phyloP scores from a whole-genome alignment of 768 basidiomycete genomes.

The Cyathus striatus region DNA sequence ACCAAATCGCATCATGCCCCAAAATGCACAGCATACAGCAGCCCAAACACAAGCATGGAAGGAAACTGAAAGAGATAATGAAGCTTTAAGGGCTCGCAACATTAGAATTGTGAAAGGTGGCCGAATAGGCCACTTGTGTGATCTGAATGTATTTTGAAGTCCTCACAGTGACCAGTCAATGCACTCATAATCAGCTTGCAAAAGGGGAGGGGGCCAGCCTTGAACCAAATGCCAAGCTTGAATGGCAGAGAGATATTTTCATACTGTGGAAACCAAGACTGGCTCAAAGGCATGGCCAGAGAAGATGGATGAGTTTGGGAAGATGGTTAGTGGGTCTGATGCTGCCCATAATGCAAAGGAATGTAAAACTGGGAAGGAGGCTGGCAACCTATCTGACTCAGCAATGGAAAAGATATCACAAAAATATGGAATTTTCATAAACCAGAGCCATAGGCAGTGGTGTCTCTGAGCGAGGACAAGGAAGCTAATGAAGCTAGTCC shows the following conservation, averaged over 20 bases:
- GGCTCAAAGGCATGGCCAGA: slow-evolving; percentile 17
- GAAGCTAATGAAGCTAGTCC: not conserved
- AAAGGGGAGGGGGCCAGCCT: slow-evolving; percentile 28
- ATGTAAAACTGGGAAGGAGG: slow-evolving; percentile 20
- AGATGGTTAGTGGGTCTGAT: slow-evolving; percentile 16
- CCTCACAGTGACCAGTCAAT: too few relatives aligned
- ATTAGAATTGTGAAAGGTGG: not conserved
- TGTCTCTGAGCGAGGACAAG: slow-evolving; percentile 15
- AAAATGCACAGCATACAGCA: not conserved
- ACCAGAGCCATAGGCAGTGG: too few relatives aligned
- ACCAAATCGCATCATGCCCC: not conserved
- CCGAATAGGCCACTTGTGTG: not conserved
- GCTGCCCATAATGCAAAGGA: slow-evolving; percentile 30
- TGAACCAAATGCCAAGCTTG: slow-evolving; percentile 33
- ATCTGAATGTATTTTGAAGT: not conserved
- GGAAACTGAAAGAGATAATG: not conserved
- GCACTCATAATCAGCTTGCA: too few relatives aligned
- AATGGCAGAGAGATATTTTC: slow-evolving; percentile 30
- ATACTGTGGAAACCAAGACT: slow-evolving; percentile 13
- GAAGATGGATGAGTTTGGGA: slow-evolving; percentile 3
- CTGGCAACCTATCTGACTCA: slow-evolving; percentile 16
- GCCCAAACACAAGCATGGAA: not conserved
- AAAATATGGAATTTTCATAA: slow-evolving; percentile 18
- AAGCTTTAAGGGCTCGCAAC: not conserved
- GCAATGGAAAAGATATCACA: slow-evolving; percentile 25